phyloP scores from a whole-genome alignment of 257 asterid species.

The Solanum habrochaites region DNA sequence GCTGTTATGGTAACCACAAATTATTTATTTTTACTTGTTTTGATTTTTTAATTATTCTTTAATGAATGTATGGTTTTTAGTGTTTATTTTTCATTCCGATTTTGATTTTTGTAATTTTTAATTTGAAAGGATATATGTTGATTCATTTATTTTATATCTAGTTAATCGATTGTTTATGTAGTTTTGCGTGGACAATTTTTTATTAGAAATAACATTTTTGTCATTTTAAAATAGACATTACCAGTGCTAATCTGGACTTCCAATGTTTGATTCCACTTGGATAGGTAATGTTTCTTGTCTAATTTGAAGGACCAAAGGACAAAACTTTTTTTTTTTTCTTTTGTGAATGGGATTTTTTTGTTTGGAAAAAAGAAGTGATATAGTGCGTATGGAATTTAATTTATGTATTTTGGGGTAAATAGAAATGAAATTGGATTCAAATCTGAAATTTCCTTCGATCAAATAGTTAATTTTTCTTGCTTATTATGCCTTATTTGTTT shows the following conservation, averaged over 20 bases:
- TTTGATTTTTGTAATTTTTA: neutral
- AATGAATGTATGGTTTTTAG: neutral
- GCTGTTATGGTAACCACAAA: neutral
- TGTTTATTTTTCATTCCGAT: neutral
- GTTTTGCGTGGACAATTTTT: fast-evolving
- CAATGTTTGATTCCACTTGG: neutral
- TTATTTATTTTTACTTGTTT: neutral
- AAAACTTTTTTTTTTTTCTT: no score
- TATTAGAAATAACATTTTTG: neutral
- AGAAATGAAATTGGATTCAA: neutral
- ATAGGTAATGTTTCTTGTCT: neutral
- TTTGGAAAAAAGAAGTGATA: no score
- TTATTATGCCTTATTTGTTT: neutral
- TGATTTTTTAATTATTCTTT: neutral
- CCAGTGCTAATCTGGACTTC: no score
- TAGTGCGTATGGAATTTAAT: neutral
- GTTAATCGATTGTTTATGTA: neutral
- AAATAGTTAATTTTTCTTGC: neutral
- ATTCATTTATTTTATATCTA: neutral
- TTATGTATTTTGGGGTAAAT: neutral
- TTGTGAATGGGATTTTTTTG: neutral
- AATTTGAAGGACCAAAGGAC: neutral
- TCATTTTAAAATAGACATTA: neutral
- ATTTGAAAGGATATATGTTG: neutral
- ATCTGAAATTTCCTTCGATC: neutral